phyloP scores from a whole-genome alignment of 2,329 filamentous ascomycete genomes.

The Fonsecaea multimorphosa region DNA sequence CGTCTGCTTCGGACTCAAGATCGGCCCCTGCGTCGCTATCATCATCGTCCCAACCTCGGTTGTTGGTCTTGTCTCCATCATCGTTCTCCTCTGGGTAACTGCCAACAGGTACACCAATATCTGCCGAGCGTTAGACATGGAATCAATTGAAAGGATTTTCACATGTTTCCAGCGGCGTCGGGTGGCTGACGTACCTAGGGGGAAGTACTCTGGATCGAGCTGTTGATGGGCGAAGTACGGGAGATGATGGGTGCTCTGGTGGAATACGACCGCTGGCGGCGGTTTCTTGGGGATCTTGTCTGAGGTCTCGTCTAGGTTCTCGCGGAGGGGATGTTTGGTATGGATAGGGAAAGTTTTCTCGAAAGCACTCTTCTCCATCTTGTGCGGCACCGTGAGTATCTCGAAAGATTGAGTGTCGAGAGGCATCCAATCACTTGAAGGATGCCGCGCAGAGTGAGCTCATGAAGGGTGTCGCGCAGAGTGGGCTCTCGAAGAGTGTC shows the following conservation, averaged over 20 bases:
- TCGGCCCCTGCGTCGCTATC: conserved; percentile 28
- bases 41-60: conserved; percentile 31
- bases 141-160: neutral
- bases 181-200: conserved; percentile 30
- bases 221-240: conserved; percentile 40
- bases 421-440: neutral
- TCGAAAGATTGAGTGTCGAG: neutral
- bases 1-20: conserved; percentile 30
- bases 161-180: neutral
- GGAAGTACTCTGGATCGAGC: conserved; percentile 37
- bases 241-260: conserved; percentile 28
- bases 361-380: neutral
- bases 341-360: neutral
- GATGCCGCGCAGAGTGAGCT: neutral
- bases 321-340: neutral
- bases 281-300: neutral
- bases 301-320: neutral
- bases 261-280: conserved; percentile 20
- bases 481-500: neutral
- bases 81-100: conserved; percentile 18
- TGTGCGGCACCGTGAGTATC: neutral
- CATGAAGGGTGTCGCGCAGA: neutral
- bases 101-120: conserved; percentile 25
- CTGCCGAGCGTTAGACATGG: conserved; percentile 11
- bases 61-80: neutral